phyloP scores from a whole-genome alignment of 1,284 basidiomycete genomes.

The Erythrobasidium hasegawianum region DNA sequence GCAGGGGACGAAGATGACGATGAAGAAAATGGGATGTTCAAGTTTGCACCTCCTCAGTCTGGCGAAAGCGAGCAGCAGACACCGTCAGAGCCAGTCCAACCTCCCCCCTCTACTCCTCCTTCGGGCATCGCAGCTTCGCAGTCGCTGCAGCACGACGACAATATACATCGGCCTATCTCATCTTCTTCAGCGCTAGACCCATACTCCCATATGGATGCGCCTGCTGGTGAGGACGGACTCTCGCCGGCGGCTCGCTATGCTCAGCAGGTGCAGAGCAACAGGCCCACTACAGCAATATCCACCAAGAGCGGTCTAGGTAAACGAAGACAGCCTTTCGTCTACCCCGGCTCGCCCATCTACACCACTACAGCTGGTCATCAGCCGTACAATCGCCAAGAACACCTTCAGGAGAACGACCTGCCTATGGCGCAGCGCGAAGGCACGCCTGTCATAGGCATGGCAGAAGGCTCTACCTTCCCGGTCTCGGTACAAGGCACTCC shows the following conservation, averaged over 20 bases:
- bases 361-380: background rate
- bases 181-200: background rate
- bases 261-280: background rate
- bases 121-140: background rate
- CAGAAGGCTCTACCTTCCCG: constrained; percentile 1
- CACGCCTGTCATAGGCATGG: constrained; percentile 14
- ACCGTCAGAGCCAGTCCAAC: background rate
- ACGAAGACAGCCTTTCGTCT: constrained; percentile 11
- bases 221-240: background rate
- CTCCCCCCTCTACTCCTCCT: background rate
- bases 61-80: background rate
- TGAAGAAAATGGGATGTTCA: constrained; percentile 26
- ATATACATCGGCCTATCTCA: background rate
- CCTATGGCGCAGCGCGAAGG: background rate
- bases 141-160: too few relatives aligned
- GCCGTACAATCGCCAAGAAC: too few relatives aligned
- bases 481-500: background rate
- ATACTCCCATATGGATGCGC: background rate
- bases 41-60: constrained; percentile 21
- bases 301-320: constrained; percentile 1
- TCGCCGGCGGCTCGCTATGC: background rate
- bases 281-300: background rate
- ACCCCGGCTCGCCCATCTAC: constrained; percentile 28
- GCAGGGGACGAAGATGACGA: constrained; percentile 13
- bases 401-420: background rate